Conservation (phyloP, 2,329 filamentous ascomycete genomes). For the Diplodia intermedia region DNA sequence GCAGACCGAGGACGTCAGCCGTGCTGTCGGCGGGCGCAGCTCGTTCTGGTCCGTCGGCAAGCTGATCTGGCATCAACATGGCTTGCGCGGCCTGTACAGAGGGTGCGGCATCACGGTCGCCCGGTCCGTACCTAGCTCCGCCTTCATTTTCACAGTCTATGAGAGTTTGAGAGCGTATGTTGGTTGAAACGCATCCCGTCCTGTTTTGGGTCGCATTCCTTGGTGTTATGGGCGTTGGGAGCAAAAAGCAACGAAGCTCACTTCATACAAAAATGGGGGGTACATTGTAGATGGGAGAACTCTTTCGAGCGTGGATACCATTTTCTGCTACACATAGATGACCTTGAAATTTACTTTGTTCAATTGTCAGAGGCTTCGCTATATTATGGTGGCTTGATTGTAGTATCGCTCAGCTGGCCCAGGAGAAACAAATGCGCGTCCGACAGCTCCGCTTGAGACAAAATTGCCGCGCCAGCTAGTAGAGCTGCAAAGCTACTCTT, state of each 20-base stretch:
- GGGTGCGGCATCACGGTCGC: slow-evolving; percentile 93
- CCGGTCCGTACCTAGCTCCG: slow-evolving; percentile 91
- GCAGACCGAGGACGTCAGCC: slow-evolving; percentile 80
- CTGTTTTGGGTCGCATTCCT: slow-evolving; percentile 4
- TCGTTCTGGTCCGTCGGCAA: slow-evolving; percentile 76
- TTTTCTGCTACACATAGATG: slow-evolving; percentile 10
- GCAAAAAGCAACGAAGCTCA: slow-evolving; percentile 4
- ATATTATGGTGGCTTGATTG: too few relatives aligned
- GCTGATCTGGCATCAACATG: slow-evolving; percentile 81
- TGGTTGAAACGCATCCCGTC: slow-evolving; percentile 39
- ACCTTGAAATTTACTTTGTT: slow-evolving; percentile 11
- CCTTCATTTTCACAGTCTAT: slow-evolving; percentile 96
- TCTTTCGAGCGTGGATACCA: slow-evolving; percentile 24
- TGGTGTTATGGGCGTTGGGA: slow-evolving; percentile 14
- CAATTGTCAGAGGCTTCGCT: not conserved
- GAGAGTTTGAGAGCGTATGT: slow-evolving; percentile 80
- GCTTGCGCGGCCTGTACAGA: slow-evolving; percentile 84
- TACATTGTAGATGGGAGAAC: not conserved
- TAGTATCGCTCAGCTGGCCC: not conserved
- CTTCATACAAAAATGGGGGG: slow-evolving; percentile 6
- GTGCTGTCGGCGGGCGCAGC: slow-evolving; percentile 56
- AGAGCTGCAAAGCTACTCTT: not conserved
- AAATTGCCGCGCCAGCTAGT: not conserved
- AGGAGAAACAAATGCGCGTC: not conserved
- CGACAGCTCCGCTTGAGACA: not conserved